Evolutionary conservation across 169 alveolate genomes (phyloP), one percentile per base, ranked within the genome.

Genomic region (Plasmodium inui): DNA sequence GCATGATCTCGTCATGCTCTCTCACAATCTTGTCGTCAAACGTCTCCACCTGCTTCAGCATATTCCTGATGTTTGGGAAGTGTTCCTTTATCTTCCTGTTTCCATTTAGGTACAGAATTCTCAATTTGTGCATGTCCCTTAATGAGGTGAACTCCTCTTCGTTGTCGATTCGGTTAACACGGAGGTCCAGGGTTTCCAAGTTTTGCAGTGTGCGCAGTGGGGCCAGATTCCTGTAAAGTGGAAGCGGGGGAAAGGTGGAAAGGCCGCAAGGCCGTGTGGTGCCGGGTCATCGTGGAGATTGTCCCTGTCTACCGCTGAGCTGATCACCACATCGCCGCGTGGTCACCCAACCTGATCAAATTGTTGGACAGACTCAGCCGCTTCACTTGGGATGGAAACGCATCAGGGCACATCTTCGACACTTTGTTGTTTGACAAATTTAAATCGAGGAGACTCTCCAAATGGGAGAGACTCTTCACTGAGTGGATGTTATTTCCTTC

Each of bases 21-120:
- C 46, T 79, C 82, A 89, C 72, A 78, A 79, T 57, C 32, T 80
- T 79, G 3, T n/a, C 46, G 50, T 89, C 94, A 50, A 89, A 79
- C 53, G 53, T 57, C 14, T 50, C 89, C 22, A 89, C 83, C 78
- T 89, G 94, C 3, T 50, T 89, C 26, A 89, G 57, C 50, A 89
- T 89, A 53, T 37, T 39, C 53, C 34, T 78, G 19, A 89, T 89
- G 44, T n/a, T 89, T 19, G 73, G 34, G 50, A 89, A 89, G 30
- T 71, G 70, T 44, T 89, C 94, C 73, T 79, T 89, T 89, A 89
- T 89, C 79, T 89, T 89, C 22, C 94, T 89, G 53, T 89, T 89
- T 61, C 94, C 94, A 57, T 70, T 89, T 39, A 89, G 82, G 82
- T 89, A 79, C 34, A 89, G 82, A 8, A 41, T 70, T 67, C 67